phyloP scores from a whole-genome alignment of 306 rosid genomes.

The Acacia crassicarpa region DNA sequence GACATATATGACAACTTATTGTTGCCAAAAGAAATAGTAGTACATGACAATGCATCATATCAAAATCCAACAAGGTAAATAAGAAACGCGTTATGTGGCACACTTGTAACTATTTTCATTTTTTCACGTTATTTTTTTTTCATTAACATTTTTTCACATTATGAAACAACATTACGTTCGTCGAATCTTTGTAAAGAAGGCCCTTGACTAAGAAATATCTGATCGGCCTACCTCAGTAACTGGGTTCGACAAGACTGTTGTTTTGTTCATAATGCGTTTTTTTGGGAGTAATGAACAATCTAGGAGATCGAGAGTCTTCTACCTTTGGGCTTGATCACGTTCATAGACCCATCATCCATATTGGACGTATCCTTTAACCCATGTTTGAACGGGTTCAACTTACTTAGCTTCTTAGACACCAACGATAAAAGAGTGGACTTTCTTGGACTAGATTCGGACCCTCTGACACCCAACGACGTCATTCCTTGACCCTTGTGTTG shows the following conservation, averaged over 20 bases:
- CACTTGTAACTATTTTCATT: too few relatives aligned
- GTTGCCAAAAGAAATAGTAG: neutral
- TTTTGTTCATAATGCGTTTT: too few relatives aligned
- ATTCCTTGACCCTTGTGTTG: constrained; percentile 37
- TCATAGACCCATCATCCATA: constrained; percentile 50
- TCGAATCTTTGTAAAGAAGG: too few relatives aligned
- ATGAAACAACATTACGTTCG: neutral
- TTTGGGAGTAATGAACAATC: neutral
- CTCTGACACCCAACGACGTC: constrained; percentile 27
- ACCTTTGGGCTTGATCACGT: constrained; percentile 68
- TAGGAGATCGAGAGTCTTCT: constrained; percentile 86
- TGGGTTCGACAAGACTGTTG: neutral
- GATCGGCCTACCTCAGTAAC: neutral
- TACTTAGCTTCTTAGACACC: constrained; percentile 68
- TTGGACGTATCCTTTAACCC: constrained; percentile 71
- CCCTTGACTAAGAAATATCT: too few relatives aligned
- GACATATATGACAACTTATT: neutral
- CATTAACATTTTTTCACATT: too few relatives aligned
- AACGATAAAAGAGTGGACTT: constrained; percentile 67
- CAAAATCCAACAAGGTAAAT: too few relatives aligned
- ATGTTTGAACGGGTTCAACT: constrained; percentile 75
- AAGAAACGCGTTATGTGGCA: neutral
- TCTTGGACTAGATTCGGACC: neutral
- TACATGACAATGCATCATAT: too few relatives aligned
- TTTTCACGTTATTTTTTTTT: too few relatives aligned